Base-by-base conservation (phyloP, 306 rosid genomes). In the Lagenaria siceraria region DNA sequence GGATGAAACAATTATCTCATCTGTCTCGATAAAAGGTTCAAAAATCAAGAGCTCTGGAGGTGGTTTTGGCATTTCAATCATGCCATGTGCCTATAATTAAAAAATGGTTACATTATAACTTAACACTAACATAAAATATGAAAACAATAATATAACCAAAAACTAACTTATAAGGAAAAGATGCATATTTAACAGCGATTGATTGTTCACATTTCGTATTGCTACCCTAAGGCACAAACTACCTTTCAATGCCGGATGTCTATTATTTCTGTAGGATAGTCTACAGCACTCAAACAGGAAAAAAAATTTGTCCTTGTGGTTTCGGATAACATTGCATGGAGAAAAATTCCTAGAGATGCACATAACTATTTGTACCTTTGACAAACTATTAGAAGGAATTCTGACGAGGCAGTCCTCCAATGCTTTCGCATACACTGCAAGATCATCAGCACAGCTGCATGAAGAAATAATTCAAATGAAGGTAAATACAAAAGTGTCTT, bases 21-120 rank as follows among this genome's bases (percentile, higher is more conserved):
- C 97, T 0, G 98, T 94, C 83, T 89, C 88, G 73, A 94, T 88
- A 89, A 94, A 94, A 80, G 98, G 97, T 81, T 94, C 98, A 77
- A 94, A 92, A 82, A 94, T 90, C 80, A 92, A 80, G 77, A 81
- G 83, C 79, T 90, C 87, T 51, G 98, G 93, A 80, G 98, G 89
- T 76, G 93, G 96, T 76, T 82, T 87, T 55, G 98, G 97, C 98
- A 94, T 94, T 87, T 94, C 98, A 81, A 94, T 92, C 84, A 84
- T 69, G 77, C 96, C 87, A 60, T 94, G 96, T 64, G 89, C 89
- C 97, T 94, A 85, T 66, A 80, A 21, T 51, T 53, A 42, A 53
- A 61, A 78, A 74, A 58, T 35, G 42, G 73, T 75, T 51, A 65
- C 58, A 82, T 82, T 62, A 79, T 2, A 6, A 43, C 18, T 43